These are phyloP conservation scores for Debaryomyces fabryi DNA, from an alignment of 1,139 yeast genomes.

Conservation along the genomic window DNA sequence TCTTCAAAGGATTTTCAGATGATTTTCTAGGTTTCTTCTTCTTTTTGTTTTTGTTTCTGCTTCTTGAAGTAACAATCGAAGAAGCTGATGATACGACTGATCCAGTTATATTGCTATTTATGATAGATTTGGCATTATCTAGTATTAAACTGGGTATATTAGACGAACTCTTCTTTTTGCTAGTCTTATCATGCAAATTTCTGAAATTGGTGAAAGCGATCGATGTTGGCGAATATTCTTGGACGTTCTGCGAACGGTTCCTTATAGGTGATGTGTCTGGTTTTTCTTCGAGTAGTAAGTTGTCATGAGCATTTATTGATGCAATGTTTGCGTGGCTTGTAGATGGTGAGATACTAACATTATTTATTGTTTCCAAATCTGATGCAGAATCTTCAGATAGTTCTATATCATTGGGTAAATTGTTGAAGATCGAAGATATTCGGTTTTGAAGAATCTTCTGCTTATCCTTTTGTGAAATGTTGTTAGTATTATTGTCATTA, in stretches of 20 bases:
- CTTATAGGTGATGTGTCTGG: slow-evolving; percentile 32
- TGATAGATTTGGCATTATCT: slow-evolving; percentile 44
- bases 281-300: slow-evolving; percentile 31
- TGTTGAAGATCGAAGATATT: slow-evolving; percentile 47
- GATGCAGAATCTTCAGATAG: slow-evolving; percentile 52
- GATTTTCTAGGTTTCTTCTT: slow-evolving; percentile 37
- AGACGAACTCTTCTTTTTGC: slow-evolving; percentile 31
- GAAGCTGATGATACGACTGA: slow-evolving; percentile 35
- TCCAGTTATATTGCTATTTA: slow-evolving; percentile 34
- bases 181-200: slow-evolving; percentile 24
- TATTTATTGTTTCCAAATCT: slow-evolving; percentile 39
- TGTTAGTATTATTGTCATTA: background rate
- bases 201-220: slow-evolving; percentile 45
- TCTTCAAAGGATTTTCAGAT: slow-evolving; percentile 50
- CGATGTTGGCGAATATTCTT: slow-evolving; percentile 34
- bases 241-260: slow-evolving; percentile 4
- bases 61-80: slow-evolving; percentile 23
- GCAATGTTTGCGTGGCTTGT: slow-evolving; percentile 16
- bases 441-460: slow-evolving; percentile 24
- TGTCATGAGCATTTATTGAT: slow-evolving; percentile 22
- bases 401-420: slow-evolving; percentile 52
- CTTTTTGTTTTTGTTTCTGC: slow-evolving; percentile 19
- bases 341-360: slow-evolving; percentile 17
- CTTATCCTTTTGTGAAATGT: slow-evolving; percentile 6
- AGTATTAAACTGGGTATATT: slow-evolving; percentile 38